phyloP scores from a whole-genome alignment of 371 early-diverging fungal genomes.

The Syncephalastrum sp. region DNA sequence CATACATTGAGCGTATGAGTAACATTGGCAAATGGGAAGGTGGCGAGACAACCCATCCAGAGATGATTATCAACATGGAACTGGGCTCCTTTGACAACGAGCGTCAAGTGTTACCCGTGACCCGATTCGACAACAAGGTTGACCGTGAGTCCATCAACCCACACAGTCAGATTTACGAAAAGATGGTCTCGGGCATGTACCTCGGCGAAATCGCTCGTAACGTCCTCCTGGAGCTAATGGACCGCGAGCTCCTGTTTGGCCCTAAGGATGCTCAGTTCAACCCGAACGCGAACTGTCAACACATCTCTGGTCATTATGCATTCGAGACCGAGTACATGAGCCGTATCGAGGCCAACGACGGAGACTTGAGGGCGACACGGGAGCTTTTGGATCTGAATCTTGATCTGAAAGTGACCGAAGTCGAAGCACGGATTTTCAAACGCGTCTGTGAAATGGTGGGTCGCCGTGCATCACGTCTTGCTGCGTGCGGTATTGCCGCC shows the following conservation, averaged over 20 bases:
- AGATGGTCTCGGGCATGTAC: slow-evolving; percentile 89
- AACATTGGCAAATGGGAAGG: slow-evolving; percentile 66
- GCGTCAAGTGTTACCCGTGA: slow-evolving; percentile 68
- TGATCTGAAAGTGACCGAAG: slow-evolving; percentile 60
- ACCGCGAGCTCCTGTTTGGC: slow-evolving; percentile 62
- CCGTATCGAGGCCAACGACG: slow-evolving; percentile 80
- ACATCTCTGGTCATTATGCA: slow-evolving; percentile 69
- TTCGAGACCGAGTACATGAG: slow-evolving; percentile 93
- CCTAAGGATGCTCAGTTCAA: slow-evolving; percentile 52
- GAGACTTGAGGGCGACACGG: slow-evolving; percentile 60
- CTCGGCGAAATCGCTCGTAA: slow-evolving; percentile 87
- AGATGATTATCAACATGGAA: slow-evolving; percentile 88
- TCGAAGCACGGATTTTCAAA: slow-evolving; percentile 80
- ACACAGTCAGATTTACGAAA: slow-evolving; percentile 80
- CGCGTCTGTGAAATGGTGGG: slow-evolving; percentile 84
- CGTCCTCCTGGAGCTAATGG: slow-evolving; percentile 75
- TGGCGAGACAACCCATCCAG: slow-evolving; percentile 18
- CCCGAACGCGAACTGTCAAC: slow-evolving; percentile 56
- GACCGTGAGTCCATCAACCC: slow-evolving; percentile 73
- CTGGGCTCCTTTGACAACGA: slow-evolving; percentile 76
- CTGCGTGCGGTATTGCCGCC: slow-evolving; percentile 81
- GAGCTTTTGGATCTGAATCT: slow-evolving; percentile 77
- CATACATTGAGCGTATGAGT: slow-evolving; percentile 76
- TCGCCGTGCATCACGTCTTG: slow-evolving; percentile 82
- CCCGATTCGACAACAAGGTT: slow-evolving; percentile 73